Conservation (phyloP, 1,139 yeast species). For the Kodamaea suecica region DNA sequence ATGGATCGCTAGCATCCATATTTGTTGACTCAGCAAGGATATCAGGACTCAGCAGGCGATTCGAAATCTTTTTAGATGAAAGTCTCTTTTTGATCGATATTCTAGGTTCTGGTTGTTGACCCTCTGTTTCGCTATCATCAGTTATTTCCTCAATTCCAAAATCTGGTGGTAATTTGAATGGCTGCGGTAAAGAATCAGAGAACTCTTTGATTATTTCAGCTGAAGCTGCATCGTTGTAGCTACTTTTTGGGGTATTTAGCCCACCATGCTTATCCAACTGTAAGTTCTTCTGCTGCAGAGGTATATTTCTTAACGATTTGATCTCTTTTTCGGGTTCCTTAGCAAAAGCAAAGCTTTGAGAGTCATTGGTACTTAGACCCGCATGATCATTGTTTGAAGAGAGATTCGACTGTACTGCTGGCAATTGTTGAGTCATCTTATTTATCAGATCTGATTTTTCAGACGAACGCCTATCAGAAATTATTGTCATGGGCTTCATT, state of each 20-base stretch:
- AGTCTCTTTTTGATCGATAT: conserved; percentile 1
- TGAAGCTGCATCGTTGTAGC: background rate
- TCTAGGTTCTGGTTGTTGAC: conserved; percentile 2
- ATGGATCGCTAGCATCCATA: conserved; percentile 13
- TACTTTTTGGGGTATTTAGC: background rate
- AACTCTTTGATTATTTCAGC: conserved; percentile 11
- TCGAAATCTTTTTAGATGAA: background rate
- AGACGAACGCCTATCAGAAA: conserved; percentile 4
- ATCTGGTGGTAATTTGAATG: conserved; percentile 23
- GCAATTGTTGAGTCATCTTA: too few relatives aligned
- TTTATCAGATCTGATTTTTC: conserved; percentile 1
- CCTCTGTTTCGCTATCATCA: conserved; percentile 28
- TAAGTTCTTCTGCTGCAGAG: too few relatives aligned
- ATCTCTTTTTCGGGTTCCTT: conserved; percentile 8
- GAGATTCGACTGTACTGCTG: conserved; percentile 1
- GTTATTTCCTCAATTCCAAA: conserved; percentile 41
- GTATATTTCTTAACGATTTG: background rate
- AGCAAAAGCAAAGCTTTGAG: conserved; percentile 34
- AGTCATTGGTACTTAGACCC: conserved; percentile 17
- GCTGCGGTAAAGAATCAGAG: conserved; percentile 12
- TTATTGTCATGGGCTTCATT: conserved; percentile 40
- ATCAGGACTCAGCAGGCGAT: conserved; percentile 1
- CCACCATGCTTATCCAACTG: background rate
- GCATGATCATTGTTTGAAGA: background rate
- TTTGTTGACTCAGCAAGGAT: conserved; percentile 21